phyloP scores from a whole-genome alignment of 805 yeast species.

The Tetrapisispora pingtungensis region DNA sequence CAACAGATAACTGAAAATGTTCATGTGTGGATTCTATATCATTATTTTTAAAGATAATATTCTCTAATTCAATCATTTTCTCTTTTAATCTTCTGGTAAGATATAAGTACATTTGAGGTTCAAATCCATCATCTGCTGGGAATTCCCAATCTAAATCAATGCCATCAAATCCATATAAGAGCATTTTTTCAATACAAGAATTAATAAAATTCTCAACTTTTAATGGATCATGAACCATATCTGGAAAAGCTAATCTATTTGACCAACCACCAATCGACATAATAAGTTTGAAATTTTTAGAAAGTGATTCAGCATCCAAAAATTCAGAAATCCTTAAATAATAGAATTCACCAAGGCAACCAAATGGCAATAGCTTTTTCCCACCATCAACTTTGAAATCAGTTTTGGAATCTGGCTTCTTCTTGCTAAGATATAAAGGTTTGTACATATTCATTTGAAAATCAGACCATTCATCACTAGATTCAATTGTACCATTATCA shows the following conservation, averaged over 20 bases:
- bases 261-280: conserved; percentile 86
- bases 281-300: conserved; percentile 40
- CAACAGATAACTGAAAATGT: conserved; percentile 50
- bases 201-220: conserved; percentile 39
- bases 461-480: conserved; percentile 64
- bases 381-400: background rate
- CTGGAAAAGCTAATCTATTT: conserved; percentile 39
- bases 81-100: conserved; percentile 35
- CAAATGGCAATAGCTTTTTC: conserved; percentile 25
- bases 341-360: conserved; percentile 42
- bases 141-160: conserved; percentile 94
- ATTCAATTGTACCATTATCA: conserved; percentile 40
- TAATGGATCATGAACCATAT: conserved; percentile 30
- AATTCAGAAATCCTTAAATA: conserved; percentile 32
- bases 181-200: conserved; percentile 39
- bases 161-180: conserved; percentile 69
- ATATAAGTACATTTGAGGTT: conserved; percentile 36
- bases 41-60: conserved; percentile 10
- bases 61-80: conserved; percentile 34
- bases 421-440: conserved; percentile 8
- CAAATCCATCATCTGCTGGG: conserved; percentile 39
- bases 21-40: conserved; percentile 5
- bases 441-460: conserved; percentile 29
- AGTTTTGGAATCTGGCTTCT: background rate
- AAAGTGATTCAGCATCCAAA: background rate